Evolutionary conservation across 2,329 filamentous ascomycete genomes (phyloP).

Genomic region (Xylariaceae sp.): DNA sequence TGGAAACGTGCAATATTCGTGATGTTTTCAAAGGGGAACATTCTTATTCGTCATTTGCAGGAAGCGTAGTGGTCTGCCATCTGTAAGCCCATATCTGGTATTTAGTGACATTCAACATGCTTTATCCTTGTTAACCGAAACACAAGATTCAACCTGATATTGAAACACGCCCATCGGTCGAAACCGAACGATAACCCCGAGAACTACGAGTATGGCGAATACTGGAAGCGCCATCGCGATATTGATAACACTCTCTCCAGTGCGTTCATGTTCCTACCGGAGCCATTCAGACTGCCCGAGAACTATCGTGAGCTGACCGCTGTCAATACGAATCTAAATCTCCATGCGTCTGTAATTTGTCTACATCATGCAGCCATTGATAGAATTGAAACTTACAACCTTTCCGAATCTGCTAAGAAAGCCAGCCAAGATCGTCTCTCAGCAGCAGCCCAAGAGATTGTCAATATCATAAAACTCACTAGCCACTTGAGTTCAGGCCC

Average conservation of each 20-base stretch:
- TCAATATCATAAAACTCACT: conserved; percentile 81
- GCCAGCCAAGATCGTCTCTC: conserved; percentile 77
- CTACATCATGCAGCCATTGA: conserved; percentile 88
- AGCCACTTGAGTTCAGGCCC: conserved; percentile 71
- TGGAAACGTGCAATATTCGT: conserved; percentile 67
- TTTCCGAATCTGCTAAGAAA: conserved; percentile 69
- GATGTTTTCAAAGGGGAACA: conserved; percentile 66
- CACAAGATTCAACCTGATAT: conserved; percentile 78
- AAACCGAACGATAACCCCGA: conserved; percentile 73
- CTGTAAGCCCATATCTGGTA: conserved; percentile 50
- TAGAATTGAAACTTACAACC: conserved; percentile 75
- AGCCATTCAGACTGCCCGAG: conserved; percentile 73
- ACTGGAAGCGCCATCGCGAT: conserved; percentile 84
- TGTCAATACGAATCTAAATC: conserved; percentile 84
- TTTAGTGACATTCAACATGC: no score
- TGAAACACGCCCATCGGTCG: conserved; percentile 79
- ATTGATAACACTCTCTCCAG: conserved; percentile 83
- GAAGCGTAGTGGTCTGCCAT: conserved; percentile 74
- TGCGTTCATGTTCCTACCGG: conserved; percentile 79
- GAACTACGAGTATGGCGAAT: conserved; percentile 76
- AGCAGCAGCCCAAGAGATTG: conserved; percentile 83
- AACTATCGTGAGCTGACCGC: conserved; percentile 74
- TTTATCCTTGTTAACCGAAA: no score
- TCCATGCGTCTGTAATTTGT: conserved; percentile 88
- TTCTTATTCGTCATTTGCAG: conserved; percentile 73